Evolutionary conservation across 768 basidiomycete genomes (phyloP), one percentile per base, ranked within the genome.

Genomic region (Myochromella boudieri): DNA sequence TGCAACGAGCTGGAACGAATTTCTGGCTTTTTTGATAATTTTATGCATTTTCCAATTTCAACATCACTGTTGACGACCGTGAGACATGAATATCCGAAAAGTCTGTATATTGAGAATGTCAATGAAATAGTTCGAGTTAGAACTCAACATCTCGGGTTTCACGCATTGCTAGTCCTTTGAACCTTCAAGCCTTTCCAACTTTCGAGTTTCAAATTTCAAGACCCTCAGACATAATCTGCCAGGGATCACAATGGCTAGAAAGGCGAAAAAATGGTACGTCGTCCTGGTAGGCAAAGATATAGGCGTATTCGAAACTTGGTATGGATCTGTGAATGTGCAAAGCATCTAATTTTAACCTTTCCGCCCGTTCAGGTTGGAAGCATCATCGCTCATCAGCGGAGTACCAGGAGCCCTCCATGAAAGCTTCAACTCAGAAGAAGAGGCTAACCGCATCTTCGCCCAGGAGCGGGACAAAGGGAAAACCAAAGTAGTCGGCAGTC

Each of bases 381-480:
- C 68, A 14, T 66, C 61, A 1, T 68, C 72, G 6, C 64, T 74
- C 42, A 72, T 77, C 9, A 69, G 55, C 42, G 65, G 70, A 3
- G 67, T 80, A 8, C 62, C 72, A 7, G 70, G 69, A 26, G 60
- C 75, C 2, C 50, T 73, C 5, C 58, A 69, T 52, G 69, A 81
- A 48, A 64, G 74, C 36, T 81, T 76, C 52, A 7, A 48, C 2
- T 65, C 72, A 3, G 54, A 71, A 50, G 71, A 64, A 22, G 71
- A 79, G 49, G 80, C 80, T 1, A 27, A 34, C 17, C 51, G 54
- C 5, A 59, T 56, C 36, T 74, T 71, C 54, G 38, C 52, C 3
- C 50, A 60, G 42, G 68, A 59, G 32, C 42, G 48, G 22, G 44
- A 48, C 3, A 60, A 52, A 37, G 70, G 71, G 39, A 56, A 57